These are phyloP conservation scores for Fusarium goolgardi DNA, from an alignment of 2,329 filamentous ascomycete species.

Conservation along the genomic window DNA sequence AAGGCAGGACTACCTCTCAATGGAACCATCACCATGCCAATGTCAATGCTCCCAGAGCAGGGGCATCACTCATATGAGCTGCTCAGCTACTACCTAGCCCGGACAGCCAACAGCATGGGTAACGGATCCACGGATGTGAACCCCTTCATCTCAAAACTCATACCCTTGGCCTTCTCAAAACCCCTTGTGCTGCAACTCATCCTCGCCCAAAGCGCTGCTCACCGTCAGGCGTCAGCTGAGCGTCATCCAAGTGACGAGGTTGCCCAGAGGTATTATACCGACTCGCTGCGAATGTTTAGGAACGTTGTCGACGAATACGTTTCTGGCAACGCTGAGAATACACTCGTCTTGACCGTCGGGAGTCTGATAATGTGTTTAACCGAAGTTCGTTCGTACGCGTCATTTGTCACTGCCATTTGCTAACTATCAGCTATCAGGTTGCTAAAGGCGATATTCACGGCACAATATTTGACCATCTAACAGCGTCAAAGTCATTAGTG, in stretches of 20 bases:
- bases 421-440: conserved; percentile 38
- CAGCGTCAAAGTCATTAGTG: conserved; percentile 57
- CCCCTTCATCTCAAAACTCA: conserved; percentile 59
- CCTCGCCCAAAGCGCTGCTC: conserved; percentile 58
- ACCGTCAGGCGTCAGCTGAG: conserved; percentile 51
- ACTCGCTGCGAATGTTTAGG: conserved; percentile 53
- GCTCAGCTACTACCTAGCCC: conserved; percentile 58
- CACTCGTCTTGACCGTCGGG: conserved; percentile 57
- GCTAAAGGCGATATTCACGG: conserved; percentile 60
- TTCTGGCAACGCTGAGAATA: conserved; percentile 50
- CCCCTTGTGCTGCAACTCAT: conserved; percentile 60
- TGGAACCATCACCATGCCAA: conserved; percentile 43
- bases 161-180: conserved; percentile 59
- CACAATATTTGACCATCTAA: conserved; percentile 59
- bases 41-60: conserved; percentile 49
- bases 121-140: conserved; percentile 60
- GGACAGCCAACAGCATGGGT: conserved; percentile 60
- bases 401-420: not conserved
- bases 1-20: conserved; percentile 24
- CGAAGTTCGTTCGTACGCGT: conserved; percentile 54
- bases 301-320: conserved; percentile 52
- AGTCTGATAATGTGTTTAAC: conserved; percentile 60
- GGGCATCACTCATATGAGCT: conserved; percentile 56
- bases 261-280: conserved; percentile 53
- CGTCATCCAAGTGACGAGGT: conserved; percentile 46